These are phyloP conservation scores for Ambrosia trifida DNA, from an alignment of 129 eudicot genomes.

Conservation along the genomic window DNA sequence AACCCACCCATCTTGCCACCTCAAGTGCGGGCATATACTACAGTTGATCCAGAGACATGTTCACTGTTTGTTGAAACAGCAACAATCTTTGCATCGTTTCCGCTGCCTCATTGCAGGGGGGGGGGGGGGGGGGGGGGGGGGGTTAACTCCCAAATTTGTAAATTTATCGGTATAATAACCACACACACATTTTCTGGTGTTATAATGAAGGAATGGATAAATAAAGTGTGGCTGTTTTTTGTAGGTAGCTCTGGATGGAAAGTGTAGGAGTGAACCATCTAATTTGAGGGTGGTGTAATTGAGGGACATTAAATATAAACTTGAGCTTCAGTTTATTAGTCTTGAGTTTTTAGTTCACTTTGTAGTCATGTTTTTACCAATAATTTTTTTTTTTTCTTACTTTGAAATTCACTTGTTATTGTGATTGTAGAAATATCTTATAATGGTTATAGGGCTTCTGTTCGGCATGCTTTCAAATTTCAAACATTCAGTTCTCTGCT, in stretches of 20 bases:
- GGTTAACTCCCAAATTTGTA: too few species aligned
- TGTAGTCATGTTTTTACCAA: slow-evolving; percentile 12
- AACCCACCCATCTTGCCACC: neutral
- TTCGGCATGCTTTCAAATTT: neutral
- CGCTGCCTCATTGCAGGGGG: too few species aligned
- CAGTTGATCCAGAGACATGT: neutral
- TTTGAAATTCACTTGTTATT: slow-evolving; percentile 20
- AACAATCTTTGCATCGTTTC: neutral
- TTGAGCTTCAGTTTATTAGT: slow-evolving; percentile 17
- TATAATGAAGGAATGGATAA: neutral
- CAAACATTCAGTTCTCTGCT: neutral
- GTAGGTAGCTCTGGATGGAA: slow-evolving; percentile 13
- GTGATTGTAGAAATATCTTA: slow-evolving; percentile 45
- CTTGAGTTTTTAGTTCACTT: neutral
- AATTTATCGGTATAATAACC: too few species aligned
- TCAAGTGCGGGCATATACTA: neutral
- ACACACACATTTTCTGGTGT: neutral
- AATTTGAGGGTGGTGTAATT: slow-evolving; percentile 12
- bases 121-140: too few species aligned
- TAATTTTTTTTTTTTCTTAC: neutral
- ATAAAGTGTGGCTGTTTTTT: neutral
- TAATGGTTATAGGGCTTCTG: slow-evolving; percentile 16
- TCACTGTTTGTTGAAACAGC: neutral
- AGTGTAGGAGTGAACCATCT: slow-evolving; percentile 16
- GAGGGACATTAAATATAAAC: neutral